Base-by-base conservation (phyloP, 306 rosid species). In the Vachellia collinsii region DNA sequence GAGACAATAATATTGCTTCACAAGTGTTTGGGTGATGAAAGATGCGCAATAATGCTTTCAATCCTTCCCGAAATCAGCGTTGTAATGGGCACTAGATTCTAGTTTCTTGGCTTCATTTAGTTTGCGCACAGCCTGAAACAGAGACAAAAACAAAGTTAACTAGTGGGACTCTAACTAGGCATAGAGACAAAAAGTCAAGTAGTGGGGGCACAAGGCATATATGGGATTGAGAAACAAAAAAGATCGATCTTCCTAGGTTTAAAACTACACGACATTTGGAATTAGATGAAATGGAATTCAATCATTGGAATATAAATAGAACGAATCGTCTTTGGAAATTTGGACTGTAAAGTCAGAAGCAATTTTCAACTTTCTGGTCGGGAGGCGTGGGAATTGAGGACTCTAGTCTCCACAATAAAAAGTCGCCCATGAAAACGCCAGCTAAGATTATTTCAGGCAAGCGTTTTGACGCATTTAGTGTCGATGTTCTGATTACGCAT, bases 51-150 rank as follows among this genome's bases (percentile, higher is more conserved):
- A 51, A 22, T 19, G 13, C 3, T 17, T 79, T 85, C 79, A 91
- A 1, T 93, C 94, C 76, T 91, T 90, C 12, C 92, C 91, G 34
- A 93, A 93, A 84, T 88, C 90, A 1, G 89, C 78, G 48, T 39
- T 88, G 43, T 92, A 92, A 50, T 87, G 92, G 0, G 95, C 85
- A 3, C 84, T 90, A 3, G 92, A 87, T 80, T 90, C 98, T 34
- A 92, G 88, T 78, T 92, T 94, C 92, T 92, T 94, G 41, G 90
- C 96, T 66, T 92, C 94, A 4, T 83, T 89, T 74, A 89, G 38
- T 82, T 90, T 92, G 11, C 96, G 81, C 3, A 89, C 98, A 42
- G 90, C 94, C 97, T 90, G 86, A 46, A 48, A 75, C 68, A 75
- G 62, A 72, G n/a, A 65, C 58, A 80, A 88, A 88, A 72, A 44